These are phyloP conservation scores for Volvox reticuliferus DNA, from an alignment of 139 green algal species.

Conservation along the genomic window DNA sequence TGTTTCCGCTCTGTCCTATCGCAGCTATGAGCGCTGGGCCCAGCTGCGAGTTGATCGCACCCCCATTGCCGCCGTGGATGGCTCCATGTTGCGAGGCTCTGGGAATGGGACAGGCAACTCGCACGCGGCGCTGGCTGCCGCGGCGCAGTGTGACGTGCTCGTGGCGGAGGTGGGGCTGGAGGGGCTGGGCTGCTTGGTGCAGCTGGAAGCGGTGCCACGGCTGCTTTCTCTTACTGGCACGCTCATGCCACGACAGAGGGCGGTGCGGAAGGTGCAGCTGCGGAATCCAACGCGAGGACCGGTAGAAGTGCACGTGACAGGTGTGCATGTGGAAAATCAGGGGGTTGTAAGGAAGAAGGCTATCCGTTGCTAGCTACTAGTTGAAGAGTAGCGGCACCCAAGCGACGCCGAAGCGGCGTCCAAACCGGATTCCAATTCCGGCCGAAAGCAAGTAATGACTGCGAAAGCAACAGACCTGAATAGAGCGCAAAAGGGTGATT, in stretches of 20 bases:
- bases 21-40: conserved; percentile 53
- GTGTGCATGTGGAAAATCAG: neutral
- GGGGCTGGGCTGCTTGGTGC: conserved; percentile 47
- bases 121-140: conserved; percentile 8
- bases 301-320: conserved; percentile 13
- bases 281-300: conserved; percentile 51
- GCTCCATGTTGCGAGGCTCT: neutral
- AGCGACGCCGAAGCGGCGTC: too few relatives aligned
- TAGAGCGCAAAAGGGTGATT: too few relatives aligned
- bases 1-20: neutral
- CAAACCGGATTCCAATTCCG: too few relatives aligned
- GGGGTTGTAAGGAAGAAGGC: too few relatives aligned
- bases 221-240: conserved; percentile 46
- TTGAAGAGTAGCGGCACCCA: too few relatives aligned
- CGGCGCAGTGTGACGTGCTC: conserved; percentile 36
- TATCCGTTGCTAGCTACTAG: too few relatives aligned
- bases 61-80: neutral
- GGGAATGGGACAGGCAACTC: neutral
- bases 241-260: conserved; percentile 38
- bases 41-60: conserved; percentile 58
- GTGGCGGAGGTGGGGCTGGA: conserved; percentile 68
- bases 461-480: too few relatives aligned
- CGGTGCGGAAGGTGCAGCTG: conserved; percentile 26
- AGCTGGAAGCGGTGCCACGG: conserved; percentile 44
- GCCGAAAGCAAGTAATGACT: too few relatives aligned